phyloP scores from a whole-genome alignment of 495 filamentous ascomycete genomes.

The Xylona heveae region DNA sequence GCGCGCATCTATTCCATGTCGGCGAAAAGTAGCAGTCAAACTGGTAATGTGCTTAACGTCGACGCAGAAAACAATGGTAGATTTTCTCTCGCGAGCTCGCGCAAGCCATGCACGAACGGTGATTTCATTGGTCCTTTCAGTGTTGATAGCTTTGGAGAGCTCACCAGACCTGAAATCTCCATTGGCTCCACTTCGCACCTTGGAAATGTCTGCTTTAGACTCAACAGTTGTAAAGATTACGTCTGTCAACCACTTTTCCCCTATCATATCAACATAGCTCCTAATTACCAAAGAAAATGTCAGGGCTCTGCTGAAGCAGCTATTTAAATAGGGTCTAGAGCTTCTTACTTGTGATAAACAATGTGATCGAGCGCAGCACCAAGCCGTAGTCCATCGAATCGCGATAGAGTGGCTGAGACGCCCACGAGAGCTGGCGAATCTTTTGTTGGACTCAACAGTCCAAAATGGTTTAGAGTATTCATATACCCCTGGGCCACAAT shows the following conservation, averaged over 20 bases:
- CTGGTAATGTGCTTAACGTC: conserved; percentile 59
- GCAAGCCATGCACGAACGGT: conserved; percentile 69
- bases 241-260: conserved; percentile 62
- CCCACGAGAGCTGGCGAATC: conserved; percentile 58
- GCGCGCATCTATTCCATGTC: conserved; percentile 58
- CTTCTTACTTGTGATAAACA: conserved; percentile 64
- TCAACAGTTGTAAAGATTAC: conserved; percentile 86
- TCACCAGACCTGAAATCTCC: conserved; percentile 62
- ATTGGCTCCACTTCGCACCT: conserved; percentile 36
- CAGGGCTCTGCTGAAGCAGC: background rate
- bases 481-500: conserved; percentile 73
- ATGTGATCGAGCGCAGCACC: conserved; percentile 86
- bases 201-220: conserved; percentile 52
- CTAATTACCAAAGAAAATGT: conserved; percentile 9
- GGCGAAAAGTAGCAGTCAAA: conserved; percentile 54
- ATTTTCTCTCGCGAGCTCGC: conserved; percentile 49
- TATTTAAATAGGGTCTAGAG: background rate
- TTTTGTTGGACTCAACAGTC: conserved; percentile 26
- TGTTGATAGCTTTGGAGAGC: conserved; percentile 68
- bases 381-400: conserved; percentile 71
- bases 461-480: conserved; percentile 49
- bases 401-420: conserved; percentile 81
- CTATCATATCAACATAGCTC: conserved; percentile 94
- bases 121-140: conserved; percentile 49
- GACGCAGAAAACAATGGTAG: conserved; percentile 83